phyloP scores from a whole-genome alignment of 371 early-diverging fungal genomes.

The Mucor mucedo region DNA sequence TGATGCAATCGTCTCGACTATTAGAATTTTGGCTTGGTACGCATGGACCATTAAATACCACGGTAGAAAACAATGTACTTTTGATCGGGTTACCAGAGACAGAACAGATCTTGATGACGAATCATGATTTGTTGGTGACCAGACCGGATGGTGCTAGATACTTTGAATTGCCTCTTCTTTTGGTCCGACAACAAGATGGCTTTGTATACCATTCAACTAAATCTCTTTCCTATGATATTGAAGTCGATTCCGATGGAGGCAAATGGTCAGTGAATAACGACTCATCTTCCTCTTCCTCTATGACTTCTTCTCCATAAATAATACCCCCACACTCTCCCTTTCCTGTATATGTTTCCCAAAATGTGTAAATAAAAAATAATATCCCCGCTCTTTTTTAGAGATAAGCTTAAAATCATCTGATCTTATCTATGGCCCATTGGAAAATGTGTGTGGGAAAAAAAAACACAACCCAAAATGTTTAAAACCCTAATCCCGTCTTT shows the following conservation, averaged over 20 bases:
- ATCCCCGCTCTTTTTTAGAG: background rate
- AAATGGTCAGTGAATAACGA: constrained; percentile 21
- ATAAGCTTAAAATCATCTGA: constrained; percentile 22
- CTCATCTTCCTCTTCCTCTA: constrained; percentile 1
- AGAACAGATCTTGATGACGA: constrained; percentile 24
- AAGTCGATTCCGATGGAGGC: constrained; percentile 4
- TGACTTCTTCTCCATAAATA: constrained; percentile 1
- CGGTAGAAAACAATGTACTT: background rate
- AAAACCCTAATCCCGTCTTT: too few species aligned
- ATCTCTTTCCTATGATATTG: constrained; percentile 34
- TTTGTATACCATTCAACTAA: constrained; percentile 43
- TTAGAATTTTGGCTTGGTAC: constrained; percentile 51
- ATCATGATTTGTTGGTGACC: constrained; percentile 36
- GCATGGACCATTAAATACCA: constrained; percentile 39
- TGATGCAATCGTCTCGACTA: constrained; percentile 30
- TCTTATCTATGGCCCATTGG: constrained; percentile 3
- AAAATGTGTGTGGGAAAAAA: constrained; percentile 10
- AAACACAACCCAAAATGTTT: too few species aligned
- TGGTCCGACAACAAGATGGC: constrained; percentile 46
- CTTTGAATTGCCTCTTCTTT: constrained; percentile 42
- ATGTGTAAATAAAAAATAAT: constrained; percentile 20
- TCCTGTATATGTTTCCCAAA: constrained; percentile 17
- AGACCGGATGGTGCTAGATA: constrained; percentile 40
- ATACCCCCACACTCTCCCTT: background rate
- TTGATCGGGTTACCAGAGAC: constrained; percentile 19